Conservation (phyloP, 2,329 filamentous ascomycete genomes). For the Fusarium begoniae region DNA sequence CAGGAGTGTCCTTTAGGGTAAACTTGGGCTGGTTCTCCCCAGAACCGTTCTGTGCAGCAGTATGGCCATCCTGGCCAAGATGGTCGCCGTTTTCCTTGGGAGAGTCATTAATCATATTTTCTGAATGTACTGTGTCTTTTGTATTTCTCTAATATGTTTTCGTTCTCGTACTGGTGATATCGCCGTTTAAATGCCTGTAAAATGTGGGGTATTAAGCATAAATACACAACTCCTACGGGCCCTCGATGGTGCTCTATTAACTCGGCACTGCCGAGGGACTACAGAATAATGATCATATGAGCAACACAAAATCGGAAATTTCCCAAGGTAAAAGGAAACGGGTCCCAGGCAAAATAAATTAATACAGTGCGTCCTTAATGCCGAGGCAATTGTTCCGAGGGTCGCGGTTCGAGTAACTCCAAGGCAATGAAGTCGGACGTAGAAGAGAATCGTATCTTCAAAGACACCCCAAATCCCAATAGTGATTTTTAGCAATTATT, state of each 20-base stretch:
- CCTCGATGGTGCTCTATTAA: background rate
- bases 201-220: background rate
- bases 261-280: background rate
- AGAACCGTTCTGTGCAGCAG: background rate
- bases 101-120: background rate
- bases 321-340: background rate
- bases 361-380: background rate
- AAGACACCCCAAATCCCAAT: rapidly evolving
- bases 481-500: rapidly evolving
- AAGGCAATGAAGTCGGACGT: background rate
- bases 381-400: background rate
- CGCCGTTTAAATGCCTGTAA: background rate
- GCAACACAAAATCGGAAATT: background rate
- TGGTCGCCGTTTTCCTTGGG: rapidly evolving
- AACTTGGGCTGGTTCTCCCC: background rate
- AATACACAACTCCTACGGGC: background rate
- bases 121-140: rapidly evolving
- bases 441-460: background rate
- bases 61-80: background rate
- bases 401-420: background rate
- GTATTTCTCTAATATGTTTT: background rate
- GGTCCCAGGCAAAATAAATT: rapidly evolving
- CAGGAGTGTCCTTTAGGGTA: background rate
- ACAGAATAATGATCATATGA: background rate
- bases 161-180: background rate